These are phyloP conservation scores for Russula dissimulans DNA, from an alignment of 768 basidiomycete species.

Conservation along the genomic window DNA sequence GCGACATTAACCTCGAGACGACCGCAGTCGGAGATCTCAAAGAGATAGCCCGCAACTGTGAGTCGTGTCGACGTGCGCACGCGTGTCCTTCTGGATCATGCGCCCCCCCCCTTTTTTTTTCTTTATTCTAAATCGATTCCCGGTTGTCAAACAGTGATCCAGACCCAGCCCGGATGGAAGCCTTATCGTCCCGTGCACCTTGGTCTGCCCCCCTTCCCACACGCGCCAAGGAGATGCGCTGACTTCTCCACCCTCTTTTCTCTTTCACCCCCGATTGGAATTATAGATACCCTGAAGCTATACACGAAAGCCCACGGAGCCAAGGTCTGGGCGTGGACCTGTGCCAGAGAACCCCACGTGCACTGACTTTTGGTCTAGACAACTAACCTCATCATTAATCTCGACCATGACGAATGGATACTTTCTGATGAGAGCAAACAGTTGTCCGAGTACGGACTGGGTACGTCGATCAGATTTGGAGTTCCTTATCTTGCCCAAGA, in stretches of 20 bases:
- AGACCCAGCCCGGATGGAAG: constrained; percentile 75
- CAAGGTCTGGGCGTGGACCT: constrained; percentile 46
- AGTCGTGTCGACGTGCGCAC: not conserved
- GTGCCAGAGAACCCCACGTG: not conserved
- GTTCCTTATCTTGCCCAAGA: not conserved
- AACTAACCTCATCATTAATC: constrained; percentile 94
- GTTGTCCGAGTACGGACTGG: constrained; percentile 66
- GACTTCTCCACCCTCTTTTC: not conserved
- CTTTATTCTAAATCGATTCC: not conserved
- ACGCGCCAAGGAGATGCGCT: not conserved
- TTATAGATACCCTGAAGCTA: constrained; percentile 81
- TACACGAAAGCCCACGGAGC: constrained; percentile 93
- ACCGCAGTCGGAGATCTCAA: constrained; percentile 79
- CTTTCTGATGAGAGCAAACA: constrained; percentile 54
- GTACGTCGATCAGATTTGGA: constrained; percentile 37
- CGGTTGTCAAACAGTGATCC: constrained; percentile 43
- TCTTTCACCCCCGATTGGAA: not conserved
- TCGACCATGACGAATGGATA: constrained; percentile 94
- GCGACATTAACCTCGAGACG: constrained; percentile 65
- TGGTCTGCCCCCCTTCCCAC: constrained; percentile 35
- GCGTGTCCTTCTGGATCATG: not conserved
- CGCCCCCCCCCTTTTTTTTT: too few relatives aligned
- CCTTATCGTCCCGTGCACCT: constrained; percentile 67
- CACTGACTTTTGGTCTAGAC: constrained; percentile 45
- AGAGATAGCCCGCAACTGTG: constrained; percentile 59